Evolutionary conservation across 352 stramenopile species (phyloP).

Genomic region (Pythium rhizo-oryzae): DNA sequence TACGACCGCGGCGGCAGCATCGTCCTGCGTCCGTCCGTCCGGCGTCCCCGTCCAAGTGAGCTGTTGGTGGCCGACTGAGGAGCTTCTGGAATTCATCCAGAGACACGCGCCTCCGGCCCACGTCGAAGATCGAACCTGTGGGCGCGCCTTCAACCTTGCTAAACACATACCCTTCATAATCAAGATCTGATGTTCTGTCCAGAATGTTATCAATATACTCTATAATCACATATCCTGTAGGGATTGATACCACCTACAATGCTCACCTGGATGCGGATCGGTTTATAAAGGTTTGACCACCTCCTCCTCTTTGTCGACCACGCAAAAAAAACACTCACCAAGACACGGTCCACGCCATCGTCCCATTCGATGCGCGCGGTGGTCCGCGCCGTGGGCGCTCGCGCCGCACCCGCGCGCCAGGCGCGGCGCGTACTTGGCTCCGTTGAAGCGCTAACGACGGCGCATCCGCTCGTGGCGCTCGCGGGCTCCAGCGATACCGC

Average conservation of each 20-base stretch:
- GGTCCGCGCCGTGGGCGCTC: background rate
- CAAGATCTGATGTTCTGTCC: too few species aligned
- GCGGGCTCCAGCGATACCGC: background rate
- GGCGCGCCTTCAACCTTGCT: background rate
- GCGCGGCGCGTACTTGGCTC: background rate
- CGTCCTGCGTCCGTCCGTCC: background rate
- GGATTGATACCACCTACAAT: background rate
- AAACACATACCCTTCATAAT: conserved; percentile 9
- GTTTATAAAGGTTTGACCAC: background rate
- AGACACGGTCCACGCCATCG: too few species aligned
- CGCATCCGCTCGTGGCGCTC: background rate
- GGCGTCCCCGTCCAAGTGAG: background rate
- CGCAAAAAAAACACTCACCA: background rate
- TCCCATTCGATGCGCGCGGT: background rate
- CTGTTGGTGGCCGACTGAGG: too few species aligned
- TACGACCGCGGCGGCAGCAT: conserved; percentile 75
- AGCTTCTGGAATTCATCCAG: background rate
- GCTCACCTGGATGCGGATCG: background rate
- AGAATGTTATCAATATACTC: too few species aligned
- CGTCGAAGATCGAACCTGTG: conserved; percentile 18
- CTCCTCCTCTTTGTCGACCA: background rate
- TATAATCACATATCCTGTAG: too few species aligned
- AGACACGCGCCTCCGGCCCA: conserved; percentile 25
- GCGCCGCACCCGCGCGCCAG: background rate
- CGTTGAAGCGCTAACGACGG: background rate